Conservation (phyloP, 202 grass and related monocot genomes). For the Thinopyrum obtusiflorum region DNA sequence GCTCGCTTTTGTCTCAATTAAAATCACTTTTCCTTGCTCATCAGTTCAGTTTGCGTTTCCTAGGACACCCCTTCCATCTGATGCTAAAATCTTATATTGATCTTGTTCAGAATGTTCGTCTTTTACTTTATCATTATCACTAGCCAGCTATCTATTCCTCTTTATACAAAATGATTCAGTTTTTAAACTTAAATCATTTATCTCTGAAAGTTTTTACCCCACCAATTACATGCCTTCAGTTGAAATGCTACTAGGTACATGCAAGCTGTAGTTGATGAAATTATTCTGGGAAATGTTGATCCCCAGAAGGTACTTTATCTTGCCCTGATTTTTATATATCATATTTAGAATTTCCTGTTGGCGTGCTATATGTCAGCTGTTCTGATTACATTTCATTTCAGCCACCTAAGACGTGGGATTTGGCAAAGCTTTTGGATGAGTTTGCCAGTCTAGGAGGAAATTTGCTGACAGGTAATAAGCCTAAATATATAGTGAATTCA, state of each 20-base stretch:
- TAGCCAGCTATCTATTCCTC: constrained; percentile 9
- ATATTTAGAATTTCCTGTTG: not conserved
- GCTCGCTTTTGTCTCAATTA: constrained; percentile 9
- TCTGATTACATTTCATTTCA: constrained; percentile 36
- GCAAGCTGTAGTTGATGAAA: constrained; percentile 91
- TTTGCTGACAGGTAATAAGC: constrained; percentile 57
- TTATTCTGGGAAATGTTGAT: constrained; percentile 69
- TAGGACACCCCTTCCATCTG: not conserved
- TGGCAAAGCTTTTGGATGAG: constrained; percentile 75
- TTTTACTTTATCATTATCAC: not conserved
- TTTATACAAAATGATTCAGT: not conserved
- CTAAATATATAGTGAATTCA: not conserved
- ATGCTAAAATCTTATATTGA: not conserved
- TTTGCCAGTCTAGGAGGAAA: constrained; percentile 59
- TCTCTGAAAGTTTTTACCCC: constrained; percentile 9
- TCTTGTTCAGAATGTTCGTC: not conserved
- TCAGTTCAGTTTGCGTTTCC: constrained; percentile 3
- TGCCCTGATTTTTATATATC: constrained; percentile 13
- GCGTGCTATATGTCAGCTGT: not conserved
- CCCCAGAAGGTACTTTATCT: constrained; percentile 54
- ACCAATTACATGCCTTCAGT: constrained; percentile 28
- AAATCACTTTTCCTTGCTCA: not conserved
- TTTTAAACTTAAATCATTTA: constrained; percentile 1
- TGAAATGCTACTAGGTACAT: constrained; percentile 70
- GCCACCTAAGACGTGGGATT: constrained; percentile 70